A percentile compares a stretch with the other conserved stretches of the same genome.
Conservation (phyloP, 148 eudicot genomes). For the Persicaria maculosa region DNA sequence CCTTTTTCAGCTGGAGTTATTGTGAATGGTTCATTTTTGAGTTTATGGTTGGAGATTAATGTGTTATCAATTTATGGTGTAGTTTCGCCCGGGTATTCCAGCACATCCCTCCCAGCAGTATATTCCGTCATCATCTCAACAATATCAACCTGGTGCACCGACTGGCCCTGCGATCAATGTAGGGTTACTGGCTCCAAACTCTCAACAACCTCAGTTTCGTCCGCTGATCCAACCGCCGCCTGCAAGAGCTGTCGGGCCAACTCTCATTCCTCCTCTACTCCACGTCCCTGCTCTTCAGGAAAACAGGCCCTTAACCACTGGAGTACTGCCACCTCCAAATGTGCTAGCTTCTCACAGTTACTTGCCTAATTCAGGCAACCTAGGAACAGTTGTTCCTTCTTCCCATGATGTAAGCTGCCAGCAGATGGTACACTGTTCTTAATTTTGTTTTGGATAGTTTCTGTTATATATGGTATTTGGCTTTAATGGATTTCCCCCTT, state of each 20-base stretch:
- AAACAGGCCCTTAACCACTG: constrained; percentile 20
- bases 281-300: constrained; percentile 40
- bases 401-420: constrained; percentile 46
- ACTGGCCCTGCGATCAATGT: constrained; percentile 33
- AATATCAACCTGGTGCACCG: constrained; percentile 53
- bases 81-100: constrained; percentile 62
- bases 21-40: neutral
- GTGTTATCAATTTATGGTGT: constrained; percentile 19
- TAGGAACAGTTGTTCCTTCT: constrained; percentile 37
- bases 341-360: constrained; percentile 40
- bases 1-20: neutral
- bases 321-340: constrained; percentile 45
- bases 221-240: constrained; percentile 40
- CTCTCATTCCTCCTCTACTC: constrained; percentile 45
- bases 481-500: neutral
- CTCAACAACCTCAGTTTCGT: too few relatives aligned
- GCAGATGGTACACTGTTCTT: too few relatives aligned
- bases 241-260: constrained; percentile 38
- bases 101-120: constrained; percentile 62
- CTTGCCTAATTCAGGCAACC: constrained; percentile 43
- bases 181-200: constrained; percentile 42
- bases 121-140: constrained; percentile 50
- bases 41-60: neutral
- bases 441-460: constrained; percentile 10
- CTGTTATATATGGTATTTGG: constrained; percentile 4